Conservation (phyloP, 768 basidiomycete species). For the Leccinum barrowsii region DNA sequence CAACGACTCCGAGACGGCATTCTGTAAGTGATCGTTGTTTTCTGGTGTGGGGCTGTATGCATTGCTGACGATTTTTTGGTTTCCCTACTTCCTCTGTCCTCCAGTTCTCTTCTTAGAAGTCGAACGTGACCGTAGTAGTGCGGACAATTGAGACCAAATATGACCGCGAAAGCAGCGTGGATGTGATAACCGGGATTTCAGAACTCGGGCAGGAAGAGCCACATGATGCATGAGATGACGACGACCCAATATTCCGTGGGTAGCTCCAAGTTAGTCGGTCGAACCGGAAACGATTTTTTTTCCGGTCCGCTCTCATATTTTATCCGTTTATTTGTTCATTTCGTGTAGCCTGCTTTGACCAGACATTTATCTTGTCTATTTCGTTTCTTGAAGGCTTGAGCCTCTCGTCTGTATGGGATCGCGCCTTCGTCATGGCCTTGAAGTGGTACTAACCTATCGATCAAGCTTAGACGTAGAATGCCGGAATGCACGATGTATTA, state of each 20-base stretch:
- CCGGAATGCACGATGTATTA: not conserved
- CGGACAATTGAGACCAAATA: slow-evolving; percentile 13
- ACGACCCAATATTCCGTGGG: not conserved
- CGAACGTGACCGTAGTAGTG: slow-evolving; percentile 17
- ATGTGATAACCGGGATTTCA: not conserved
- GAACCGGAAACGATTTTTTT: too few species aligned
- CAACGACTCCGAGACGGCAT: not conserved
- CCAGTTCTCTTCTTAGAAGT: not conserved
- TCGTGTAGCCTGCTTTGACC: too few species aligned
- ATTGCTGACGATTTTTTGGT: not conserved
- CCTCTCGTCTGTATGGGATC: too few species aligned
- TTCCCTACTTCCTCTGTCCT: not conserved
- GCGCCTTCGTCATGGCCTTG: not conserved
- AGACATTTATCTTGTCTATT: too few species aligned
- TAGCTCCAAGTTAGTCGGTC: too few species aligned
- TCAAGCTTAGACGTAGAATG: too few species aligned
- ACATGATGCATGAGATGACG: not conserved
- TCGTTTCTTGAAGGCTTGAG: too few species aligned
- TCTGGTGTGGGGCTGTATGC: not conserved
- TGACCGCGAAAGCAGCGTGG: slow-evolving; percentile 1
- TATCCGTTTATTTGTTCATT: too few species aligned
- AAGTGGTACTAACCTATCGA: not conserved
- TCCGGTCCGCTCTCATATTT: too few species aligned
- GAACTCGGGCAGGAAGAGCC: not conserved
- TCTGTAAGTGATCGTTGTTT: not conserved